Conservation (phyloP, 1,284 basidiomycete species). For the Acaromyces ingoldii region DNA sequence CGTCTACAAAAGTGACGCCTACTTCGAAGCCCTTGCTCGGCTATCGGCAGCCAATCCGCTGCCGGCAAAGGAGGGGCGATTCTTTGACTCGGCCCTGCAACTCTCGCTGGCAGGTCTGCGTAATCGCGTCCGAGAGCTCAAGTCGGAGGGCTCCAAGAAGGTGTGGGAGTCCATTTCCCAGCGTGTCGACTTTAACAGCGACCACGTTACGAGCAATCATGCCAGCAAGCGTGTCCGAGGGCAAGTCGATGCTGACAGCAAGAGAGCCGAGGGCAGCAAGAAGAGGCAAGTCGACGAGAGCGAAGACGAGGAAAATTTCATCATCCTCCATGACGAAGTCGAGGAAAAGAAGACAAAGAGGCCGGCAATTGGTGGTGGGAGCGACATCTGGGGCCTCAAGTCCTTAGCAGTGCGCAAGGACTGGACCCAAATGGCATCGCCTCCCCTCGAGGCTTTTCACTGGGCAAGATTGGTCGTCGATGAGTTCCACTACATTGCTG, state of each 20-base stretch:
- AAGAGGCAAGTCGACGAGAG: background rate
- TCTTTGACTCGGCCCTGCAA: conserved; percentile 36
- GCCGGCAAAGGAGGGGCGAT: conserved; percentile 26
- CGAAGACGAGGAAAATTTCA: conserved; percentile 57
- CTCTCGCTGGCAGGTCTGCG: conserved; percentile 27
- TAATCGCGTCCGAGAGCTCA: conserved; percentile 26
- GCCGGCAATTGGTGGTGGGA: too few species aligned
- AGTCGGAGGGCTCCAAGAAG: conserved; percentile 8
- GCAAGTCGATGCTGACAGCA: conserved; percentile 25
- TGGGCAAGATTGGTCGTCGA: conserved; percentile 76
- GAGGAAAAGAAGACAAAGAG: conserved; percentile 17
- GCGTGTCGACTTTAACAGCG: conserved; percentile 25
- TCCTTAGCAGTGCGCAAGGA: conserved; percentile 64
- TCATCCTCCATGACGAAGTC: conserved; percentile 54
- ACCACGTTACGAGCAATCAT: conserved; percentile 27
- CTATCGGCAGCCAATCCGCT: conserved; percentile 30
- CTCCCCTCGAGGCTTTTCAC: conserved; percentile 78
- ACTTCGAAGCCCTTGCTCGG: conserved; percentile 33
- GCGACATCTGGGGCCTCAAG: conserved; percentile 64
- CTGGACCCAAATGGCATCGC: conserved; percentile 72
- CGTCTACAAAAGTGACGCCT: conserved; percentile 62
- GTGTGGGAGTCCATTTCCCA: conserved; percentile 12
- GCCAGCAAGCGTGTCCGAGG: conserved; percentile 26
- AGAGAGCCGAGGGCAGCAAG: conserved; percentile 56
- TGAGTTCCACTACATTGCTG: conserved; percentile 85